Percentiles rank a stretch among this genome's conserved stretches.
Evolutionary conservation across 345 rosid genomes (phyloP).

Genomic region (Rubroshorea leprosula): DNA sequence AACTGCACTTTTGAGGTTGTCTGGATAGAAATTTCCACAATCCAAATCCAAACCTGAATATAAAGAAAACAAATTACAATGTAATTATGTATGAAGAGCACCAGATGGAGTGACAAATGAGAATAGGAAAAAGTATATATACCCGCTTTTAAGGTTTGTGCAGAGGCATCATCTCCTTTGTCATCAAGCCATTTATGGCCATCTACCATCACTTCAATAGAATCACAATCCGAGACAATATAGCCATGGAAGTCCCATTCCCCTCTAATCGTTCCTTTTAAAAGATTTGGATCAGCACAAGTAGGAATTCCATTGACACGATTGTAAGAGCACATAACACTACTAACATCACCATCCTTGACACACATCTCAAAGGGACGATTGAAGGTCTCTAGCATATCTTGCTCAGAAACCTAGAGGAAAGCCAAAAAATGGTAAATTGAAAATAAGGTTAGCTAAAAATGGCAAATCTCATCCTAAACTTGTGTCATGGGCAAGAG

Average conservation of each 20-base stretch:
- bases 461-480: too few species aligned
- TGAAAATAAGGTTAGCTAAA: background rate
- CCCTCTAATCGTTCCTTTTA: constrained; percentile 31
- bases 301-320: constrained; percentile 39
- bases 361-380: constrained; percentile 21
- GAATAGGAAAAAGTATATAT: background rate
- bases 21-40: constrained; percentile 34
- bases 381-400: background rate
- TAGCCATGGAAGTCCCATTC: constrained; percentile 44
- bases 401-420: background rate
- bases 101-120: background rate
- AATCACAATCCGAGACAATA: constrained; percentile 46
- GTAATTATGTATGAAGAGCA: background rate
- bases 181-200: constrained; percentile 29
- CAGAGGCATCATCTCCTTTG: constrained; percentile 34
- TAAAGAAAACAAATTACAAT: background rate
- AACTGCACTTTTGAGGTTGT: constrained; percentile 18
- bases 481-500: too few species aligned
- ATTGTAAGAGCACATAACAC: constrained; percentile 47
- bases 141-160: constrained; percentile 37
- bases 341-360: constrained; percentile 42
- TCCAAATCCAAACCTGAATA: constrained; percentile 39
- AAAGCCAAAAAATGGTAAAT: background rate
- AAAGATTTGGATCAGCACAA: constrained; percentile 37
- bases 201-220: constrained; percentile 34